Base-by-base conservation (phyloP, 2,329 filamentous ascomycete genomes). In the Cryphonectria carpinicola region DNA sequence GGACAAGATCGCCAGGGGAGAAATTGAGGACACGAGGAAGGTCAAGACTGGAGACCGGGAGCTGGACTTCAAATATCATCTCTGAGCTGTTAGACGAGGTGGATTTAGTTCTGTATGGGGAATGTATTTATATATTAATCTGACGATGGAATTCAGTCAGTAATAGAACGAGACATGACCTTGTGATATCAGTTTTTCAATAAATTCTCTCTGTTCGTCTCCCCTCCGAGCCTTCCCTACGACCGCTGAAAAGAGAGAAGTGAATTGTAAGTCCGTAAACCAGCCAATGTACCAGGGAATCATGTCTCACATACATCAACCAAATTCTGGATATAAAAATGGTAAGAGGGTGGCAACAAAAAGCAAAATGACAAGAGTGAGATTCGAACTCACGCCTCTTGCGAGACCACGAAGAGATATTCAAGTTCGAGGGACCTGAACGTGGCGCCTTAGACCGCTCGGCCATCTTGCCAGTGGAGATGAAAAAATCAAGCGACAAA, bases 41-140 rank as follows among this genome's bases (percentile, higher is more conserved):
- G 79, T 85, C 1, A 82, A 76, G 74, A 84, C 82, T 0, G 85
- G 84, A 2, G 85, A 86, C 72, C 75, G 80, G 28, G 84, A 80
- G 49, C 70, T 85, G 67, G 84, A 85, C 67, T 87, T 86, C 71
- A 81, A 79, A 58, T 87, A 86, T 74, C 82, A 84, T 75, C 67
- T 79, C 19, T 80, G 73, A 25, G 35, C 10, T 39, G 22, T 2
- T 56, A 28, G 10, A 25, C 11, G 22, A 28, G 13, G 6, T 22
- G 28, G 11, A 58, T 8, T 35, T 4, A n/a, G 46, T 49, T 7
- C 17, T 49, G 22, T 4, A 49, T 11, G 22, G 10, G 19, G 19
- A 32, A 32, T 14, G 5, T 28, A 13, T 14, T 14, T 3, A 25
- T 28, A 28, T 28, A 13, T 13, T 28, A 13, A 32, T 32, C 10